Percentiles rank a stretch among this genome's conserved stretches.
These are phyloP conservation scores for Mucor velutinosus DNA, from an alignment of 371 early-diverging fungal species.

Conservation along the genomic window DNA sequence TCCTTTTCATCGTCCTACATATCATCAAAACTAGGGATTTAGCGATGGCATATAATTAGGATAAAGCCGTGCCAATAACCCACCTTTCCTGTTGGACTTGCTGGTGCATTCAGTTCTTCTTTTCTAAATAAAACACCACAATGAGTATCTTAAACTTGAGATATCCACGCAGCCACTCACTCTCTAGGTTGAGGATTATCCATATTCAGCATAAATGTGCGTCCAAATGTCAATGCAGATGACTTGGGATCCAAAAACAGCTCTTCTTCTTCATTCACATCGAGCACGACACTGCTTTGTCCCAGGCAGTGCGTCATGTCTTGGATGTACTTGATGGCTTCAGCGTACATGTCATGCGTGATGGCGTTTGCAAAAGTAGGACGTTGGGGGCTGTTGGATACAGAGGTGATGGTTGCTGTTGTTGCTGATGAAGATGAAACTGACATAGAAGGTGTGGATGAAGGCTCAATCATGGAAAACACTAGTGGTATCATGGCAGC, in stretches of 20 bases:
- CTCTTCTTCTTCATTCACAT: constrained; percentile 35
- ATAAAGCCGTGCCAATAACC: not conserved
- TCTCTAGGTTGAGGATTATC: constrained; percentile 38
- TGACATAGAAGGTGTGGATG: not conserved
- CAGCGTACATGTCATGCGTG: constrained; percentile 43
- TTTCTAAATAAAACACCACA: not conserved
- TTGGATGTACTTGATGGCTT: constrained; percentile 35
- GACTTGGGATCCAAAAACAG: constrained; percentile 29
- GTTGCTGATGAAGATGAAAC: not conserved
- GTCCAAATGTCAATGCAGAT: constrained; percentile 35
- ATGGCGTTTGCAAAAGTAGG: constrained; percentile 25
- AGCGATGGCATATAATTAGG: not conserved
- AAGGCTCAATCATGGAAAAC: constrained; percentile 32
- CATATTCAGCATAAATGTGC: constrained; percentile 42
- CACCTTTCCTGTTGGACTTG: not conserved
- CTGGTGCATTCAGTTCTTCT: not conserved
- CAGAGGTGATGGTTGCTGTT: not conserved
- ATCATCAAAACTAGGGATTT: not conserved
- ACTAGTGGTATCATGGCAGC: constrained; percentile 35
- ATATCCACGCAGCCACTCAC: constrained; percentile 1
- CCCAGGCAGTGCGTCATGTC: constrained; percentile 35
- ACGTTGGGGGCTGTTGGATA: not conserved
- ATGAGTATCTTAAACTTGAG: not conserved
- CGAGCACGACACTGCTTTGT: constrained; percentile 32
- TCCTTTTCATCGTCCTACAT: not conserved